These are phyloP conservation scores for Curvularia spicifera DNA, from an alignment of 2,329 filamentous ascomycete species.

Conservation along the genomic window DNA sequence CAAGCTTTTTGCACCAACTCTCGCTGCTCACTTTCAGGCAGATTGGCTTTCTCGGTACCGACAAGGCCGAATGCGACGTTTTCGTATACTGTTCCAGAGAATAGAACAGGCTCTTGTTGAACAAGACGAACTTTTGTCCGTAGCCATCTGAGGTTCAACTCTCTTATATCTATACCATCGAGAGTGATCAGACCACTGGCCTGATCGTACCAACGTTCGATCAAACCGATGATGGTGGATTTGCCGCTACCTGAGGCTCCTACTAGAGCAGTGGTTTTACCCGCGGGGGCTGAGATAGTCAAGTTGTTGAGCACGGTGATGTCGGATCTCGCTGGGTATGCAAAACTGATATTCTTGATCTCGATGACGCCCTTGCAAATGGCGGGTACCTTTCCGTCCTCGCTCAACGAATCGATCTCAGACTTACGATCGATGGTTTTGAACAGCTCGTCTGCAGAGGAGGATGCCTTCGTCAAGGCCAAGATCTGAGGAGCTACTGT, in stretches of 20 bases:
- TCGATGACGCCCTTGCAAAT: constrained; percentile 64
- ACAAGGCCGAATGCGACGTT: constrained; percentile 88
- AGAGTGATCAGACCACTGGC: constrained; percentile 33
- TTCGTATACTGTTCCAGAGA: constrained; percentile 83
- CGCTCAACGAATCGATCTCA: constrained; percentile 67
- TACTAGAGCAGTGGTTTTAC: constrained; percentile 90
- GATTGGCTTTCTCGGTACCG: constrained; percentile 65
- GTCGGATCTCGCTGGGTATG: constrained; percentile 91
- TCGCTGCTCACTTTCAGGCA: constrained; percentile 64
- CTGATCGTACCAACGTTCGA: constrained; percentile 62
- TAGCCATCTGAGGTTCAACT: constrained; percentile 85
- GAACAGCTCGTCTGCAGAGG: constrained; percentile 45
- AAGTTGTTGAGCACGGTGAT: constrained; percentile 86
- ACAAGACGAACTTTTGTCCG: constrained; percentile 90
- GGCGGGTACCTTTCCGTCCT: constrained; percentile 30
- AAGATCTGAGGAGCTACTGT: constrained; percentile 91
- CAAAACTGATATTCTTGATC: constrained; percentile 81
- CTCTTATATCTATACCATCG: constrained; percentile 68
- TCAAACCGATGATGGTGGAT: constrained; percentile 81
- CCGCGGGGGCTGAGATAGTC: constrained; percentile 78
- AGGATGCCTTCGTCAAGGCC: constrained; percentile 56
- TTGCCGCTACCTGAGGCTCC: constrained; percentile 94
- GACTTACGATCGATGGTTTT: constrained; percentile 77
- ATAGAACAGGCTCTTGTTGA: constrained; percentile 89
- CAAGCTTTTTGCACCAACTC: constrained; percentile 79